phyloP scores from a whole-genome alignment of 768 basidiomycete genomes.

The Trametes maxima region DNA sequence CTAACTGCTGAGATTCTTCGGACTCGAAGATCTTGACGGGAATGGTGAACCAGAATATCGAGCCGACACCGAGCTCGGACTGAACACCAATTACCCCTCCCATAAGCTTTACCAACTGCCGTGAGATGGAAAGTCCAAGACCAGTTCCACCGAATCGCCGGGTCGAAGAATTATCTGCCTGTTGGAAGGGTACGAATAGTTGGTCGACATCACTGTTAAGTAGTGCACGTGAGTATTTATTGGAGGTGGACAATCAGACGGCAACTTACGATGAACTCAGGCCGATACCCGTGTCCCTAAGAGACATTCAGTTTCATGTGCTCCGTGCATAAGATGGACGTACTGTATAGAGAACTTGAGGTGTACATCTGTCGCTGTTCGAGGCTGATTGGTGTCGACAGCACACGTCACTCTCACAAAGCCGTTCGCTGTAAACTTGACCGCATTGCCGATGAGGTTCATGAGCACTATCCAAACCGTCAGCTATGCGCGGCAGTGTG shows the following conservation, averaged over 20 bases:
- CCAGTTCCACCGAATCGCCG: slow-evolving; percentile 80
- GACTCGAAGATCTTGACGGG: slow-evolving; percentile 61
- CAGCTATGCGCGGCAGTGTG: not conserved
- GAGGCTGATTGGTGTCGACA: slow-evolving; percentile 43
- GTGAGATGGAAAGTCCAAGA: slow-evolving; percentile 71
- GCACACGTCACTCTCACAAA: slow-evolving; percentile 65
- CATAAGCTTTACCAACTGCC: slow-evolving; percentile 76
- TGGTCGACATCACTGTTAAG: slow-evolving; percentile 57
- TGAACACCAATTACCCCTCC: slow-evolving; percentile 72
- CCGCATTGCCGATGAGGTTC: slow-evolving; percentile 78
- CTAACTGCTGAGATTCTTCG: slow-evolving; percentile 56
- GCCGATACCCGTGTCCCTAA: slow-evolving; percentile 74
- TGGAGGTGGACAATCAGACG: not conserved
- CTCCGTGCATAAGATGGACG: slow-evolving; percentile 8
- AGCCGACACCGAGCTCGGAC: slow-evolving; percentile 64
- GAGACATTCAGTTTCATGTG: not conserved
- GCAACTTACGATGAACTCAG: slow-evolving; percentile 45
- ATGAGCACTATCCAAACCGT: slow-evolving; percentile 53
- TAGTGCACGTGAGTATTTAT: not conserved
- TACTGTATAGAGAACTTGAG: slow-evolving; percentile 71
- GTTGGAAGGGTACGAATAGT: slow-evolving; percentile 75
- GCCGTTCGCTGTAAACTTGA: slow-evolving; percentile 70
- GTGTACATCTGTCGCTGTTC: slow-evolving; percentile 46
- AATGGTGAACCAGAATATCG: slow-evolving; percentile 74
- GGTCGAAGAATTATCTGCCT: slow-evolving; percentile 79